Percentiles rank a stretch among this genome's conserved stretches.
Evolutionary conservation across 1,284 basidiomycete species (phyloP).

Genomic region (Cryptococcus sp.): DNA sequence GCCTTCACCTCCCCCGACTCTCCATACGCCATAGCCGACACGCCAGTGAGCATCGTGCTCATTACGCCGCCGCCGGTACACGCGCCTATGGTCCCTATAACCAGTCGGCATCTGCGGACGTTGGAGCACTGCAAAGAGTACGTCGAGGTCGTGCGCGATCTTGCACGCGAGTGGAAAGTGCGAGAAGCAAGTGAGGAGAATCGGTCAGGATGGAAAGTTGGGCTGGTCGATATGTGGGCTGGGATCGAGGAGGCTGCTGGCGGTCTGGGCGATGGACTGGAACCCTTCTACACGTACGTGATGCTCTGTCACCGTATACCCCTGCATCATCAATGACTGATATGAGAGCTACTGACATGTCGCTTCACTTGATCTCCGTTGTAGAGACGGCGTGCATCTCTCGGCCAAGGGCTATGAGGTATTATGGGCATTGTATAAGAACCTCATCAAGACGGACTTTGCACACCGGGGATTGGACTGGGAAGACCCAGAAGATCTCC

Average conservation of each 20-base stretch:
- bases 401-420: too few species aligned
- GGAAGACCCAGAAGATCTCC: conserved; percentile 30
- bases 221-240: conserved; percentile 70
- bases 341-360: conserved; percentile 64
- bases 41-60: conserved; percentile 60
- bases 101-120: conserved; percentile 55
- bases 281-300: too few species aligned
- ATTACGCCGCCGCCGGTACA: conserved; percentile 72
- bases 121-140: conserved; percentile 66
- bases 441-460: conserved; percentile 61
- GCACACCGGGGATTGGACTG: conserved; percentile 35
- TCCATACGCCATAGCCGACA: conserved; percentile 20
- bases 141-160: conserved; percentile 65
- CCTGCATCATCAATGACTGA: conserved; percentile 49
- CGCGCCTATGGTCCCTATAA: conserved; percentile 64
- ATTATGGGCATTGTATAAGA: conserved; percentile 30
- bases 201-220: conserved; percentile 55
- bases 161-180: conserved; percentile 58
- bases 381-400: too few species aligned
- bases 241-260: conserved; percentile 63
- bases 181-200: conserved; percentile 32
- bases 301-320: background rate
- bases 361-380: too few species aligned
- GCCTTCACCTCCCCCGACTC: conserved; percentile 21
- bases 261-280: conserved; percentile 56